Evolutionary conservation across 2,329 filamentous ascomycete species (phyloP).

Genomic region (Diaporthe humulicola): DNA sequence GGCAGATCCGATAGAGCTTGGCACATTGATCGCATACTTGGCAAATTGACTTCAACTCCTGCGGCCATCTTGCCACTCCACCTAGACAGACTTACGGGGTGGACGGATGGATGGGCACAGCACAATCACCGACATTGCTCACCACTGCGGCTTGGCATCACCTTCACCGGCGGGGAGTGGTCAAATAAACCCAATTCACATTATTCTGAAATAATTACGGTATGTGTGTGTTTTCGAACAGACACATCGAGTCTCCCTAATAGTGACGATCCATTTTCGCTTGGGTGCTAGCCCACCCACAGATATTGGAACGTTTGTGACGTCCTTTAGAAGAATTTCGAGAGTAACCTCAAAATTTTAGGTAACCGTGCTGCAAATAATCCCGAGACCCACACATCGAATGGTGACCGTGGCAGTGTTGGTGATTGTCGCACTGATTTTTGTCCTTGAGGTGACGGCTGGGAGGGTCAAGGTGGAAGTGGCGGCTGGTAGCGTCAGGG

Average conservation of each 20-base stretch:
- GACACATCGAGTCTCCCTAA: background rate
- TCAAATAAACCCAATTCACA: background rate
- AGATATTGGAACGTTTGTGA: background rate
- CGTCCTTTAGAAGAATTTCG: background rate
- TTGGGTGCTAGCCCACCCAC: background rate
- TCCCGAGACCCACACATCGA: background rate
- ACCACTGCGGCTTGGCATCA: too few species aligned
- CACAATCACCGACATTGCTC: too few species aligned
- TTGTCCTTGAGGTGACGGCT: background rate
- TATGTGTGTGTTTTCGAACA: background rate
- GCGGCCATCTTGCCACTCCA: background rate
- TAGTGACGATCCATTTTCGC: background rate
- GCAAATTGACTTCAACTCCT: background rate
- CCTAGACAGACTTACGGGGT: too few species aligned
- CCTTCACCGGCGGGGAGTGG: background rate
- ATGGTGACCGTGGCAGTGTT: background rate
- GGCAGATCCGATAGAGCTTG: background rate
- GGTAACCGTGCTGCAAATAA: background rate
- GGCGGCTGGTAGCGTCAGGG: background rate
- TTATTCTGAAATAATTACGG: background rate
- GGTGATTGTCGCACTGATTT: background rate
- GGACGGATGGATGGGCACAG: background rate
- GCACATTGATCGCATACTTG: background rate
- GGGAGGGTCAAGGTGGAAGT: background rate
- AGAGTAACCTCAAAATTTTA: background rate